Base-by-base conservation (phyloP, 2,329 filamentous ascomycete species). In the Botrytis porri region DNA sequence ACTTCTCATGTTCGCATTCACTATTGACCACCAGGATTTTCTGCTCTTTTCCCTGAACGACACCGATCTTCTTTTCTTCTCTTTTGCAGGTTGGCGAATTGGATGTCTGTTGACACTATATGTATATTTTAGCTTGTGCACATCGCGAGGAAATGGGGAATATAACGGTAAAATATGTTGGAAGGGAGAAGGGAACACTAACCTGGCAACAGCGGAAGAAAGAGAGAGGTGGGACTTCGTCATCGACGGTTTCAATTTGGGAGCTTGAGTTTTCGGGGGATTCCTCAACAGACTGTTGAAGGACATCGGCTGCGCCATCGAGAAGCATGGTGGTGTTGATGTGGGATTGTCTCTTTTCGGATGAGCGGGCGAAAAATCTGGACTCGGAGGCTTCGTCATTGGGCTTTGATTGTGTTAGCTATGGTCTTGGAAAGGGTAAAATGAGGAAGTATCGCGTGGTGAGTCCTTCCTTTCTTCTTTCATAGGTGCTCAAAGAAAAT, bases 171-270 rank as follows among this genome's bases (percentile, higher is more conserved):
- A 25, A 35, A 22, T 18, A 4, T 20, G 10, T 16, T 9, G 39
- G 10, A 20, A 25, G 37, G 4, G 18, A 14, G 32, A 29, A 1
- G 9, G 1, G n/a, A 25, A 10, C 14, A 69, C 35, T 43, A 4
- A 57, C 65, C 7, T 69, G 65, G 18, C 65, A 69, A 57, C 65
- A 69, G 35, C 65, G 65, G 65, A 69, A 69, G 35, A 69, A 57
- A 69, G 35, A 16, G 22, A n/a, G 35, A 3, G 18, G 4, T 16
- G 8, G 8, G 54, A 18, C 7, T 10, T 69, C 32, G 0, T 37
- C 5, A 16, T 32, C 10, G 10, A 22, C 4, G 1, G 12, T 32
- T 29, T 57, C 35, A 22, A 32, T 32, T 25, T 69, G 25, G 0
- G 29, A 18, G 18, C 14, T 25, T 6, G n/a, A 12, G 3, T 0